phyloP scores from a whole-genome alignment of 2,329 filamentous ascomycete species.

The Fusarium oxysporum region DNA sequence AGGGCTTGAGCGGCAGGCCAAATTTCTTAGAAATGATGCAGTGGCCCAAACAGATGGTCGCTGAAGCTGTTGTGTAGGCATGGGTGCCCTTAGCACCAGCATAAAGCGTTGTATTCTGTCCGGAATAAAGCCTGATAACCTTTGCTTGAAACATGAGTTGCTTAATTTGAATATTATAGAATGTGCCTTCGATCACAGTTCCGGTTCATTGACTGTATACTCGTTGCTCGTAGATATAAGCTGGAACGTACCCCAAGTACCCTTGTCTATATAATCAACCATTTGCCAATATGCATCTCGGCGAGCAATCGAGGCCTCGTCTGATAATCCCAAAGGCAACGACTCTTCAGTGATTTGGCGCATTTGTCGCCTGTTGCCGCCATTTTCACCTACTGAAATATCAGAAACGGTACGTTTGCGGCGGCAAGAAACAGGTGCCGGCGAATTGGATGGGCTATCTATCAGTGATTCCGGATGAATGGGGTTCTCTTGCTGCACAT shows the following conservation, averaged over 20 bases:
- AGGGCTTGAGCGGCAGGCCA: slow-evolving; percentile 21
- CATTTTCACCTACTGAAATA: background rate
- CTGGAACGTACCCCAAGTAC: slow-evolving; percentile 48
- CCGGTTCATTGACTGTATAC: slow-evolving; percentile 49
- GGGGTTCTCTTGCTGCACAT: background rate
- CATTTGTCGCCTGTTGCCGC: background rate
- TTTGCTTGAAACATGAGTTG: background rate
- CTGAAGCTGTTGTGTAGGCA: slow-evolving; percentile 19
- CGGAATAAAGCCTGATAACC: background rate
- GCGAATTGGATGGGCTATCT: background rate
- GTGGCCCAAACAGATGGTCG: slow-evolving; percentile 40
- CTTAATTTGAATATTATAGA: background rate
- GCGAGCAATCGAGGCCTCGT: slow-evolving; percentile 41
- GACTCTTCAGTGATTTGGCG: slow-evolving; percentile 25
- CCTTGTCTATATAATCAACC: slow-evolving; percentile 44
- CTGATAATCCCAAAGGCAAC: slow-evolving; percentile 24
- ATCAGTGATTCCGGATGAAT: background rate
- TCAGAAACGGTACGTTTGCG: slow-evolving; percentile 40
- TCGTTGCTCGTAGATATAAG: slow-evolving; percentile 52
- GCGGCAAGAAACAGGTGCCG: background rate
- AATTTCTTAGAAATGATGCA: slow-evolving; percentile 37
- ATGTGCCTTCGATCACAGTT: slow-evolving; percentile 44
- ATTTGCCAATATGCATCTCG: slow-evolving; percentile 52
- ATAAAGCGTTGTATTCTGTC: background rate
- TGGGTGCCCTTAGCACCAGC: background rate